phyloP scores from a whole-genome alignment of 2,329 filamentous ascomycete genomes.

The Orbilia blumenaviensis region DNA sequence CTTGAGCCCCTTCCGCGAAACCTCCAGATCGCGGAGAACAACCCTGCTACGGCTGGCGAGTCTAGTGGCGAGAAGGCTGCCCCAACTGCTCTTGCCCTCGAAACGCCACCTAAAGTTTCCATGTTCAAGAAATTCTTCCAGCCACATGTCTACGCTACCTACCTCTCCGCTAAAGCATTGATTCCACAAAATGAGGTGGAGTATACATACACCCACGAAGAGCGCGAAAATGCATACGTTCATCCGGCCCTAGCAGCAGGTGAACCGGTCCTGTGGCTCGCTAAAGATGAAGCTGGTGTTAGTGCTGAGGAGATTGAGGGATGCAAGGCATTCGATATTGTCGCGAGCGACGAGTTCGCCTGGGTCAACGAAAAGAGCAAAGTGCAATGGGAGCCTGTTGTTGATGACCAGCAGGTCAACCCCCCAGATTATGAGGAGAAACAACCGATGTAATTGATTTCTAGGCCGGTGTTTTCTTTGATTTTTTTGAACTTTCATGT shows the following conservation, averaged over 20 bases:
- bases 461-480: neutral
- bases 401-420: conserved; percentile 67
- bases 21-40: conserved; percentile 69
- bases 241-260: conserved; percentile 73
- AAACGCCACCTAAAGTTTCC: conserved; percentile 66
- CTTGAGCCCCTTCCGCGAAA: conserved; percentile 81
- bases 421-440: conserved; percentile 71
- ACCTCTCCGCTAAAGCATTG: conserved; percentile 73
- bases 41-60: conserved; percentile 59
- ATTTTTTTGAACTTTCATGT: conserved; percentile 1
- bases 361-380: conserved; percentile 75
- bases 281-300: conserved; percentile 76
- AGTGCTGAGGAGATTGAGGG: conserved; percentile 80
- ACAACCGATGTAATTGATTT: conserved; percentile 53
- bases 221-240: conserved; percentile 75
- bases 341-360: conserved; percentile 82
- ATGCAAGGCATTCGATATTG: conserved; percentile 72
- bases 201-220: conserved; percentile 70
- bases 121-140: conserved; percentile 75
- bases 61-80: conserved; percentile 59
- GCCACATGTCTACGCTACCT: conserved; percentile 79
- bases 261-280: conserved; percentile 83
- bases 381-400: conserved; percentile 63
- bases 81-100: conserved; percentile 59
- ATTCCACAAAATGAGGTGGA: conserved; percentile 70